Base-by-base conservation (phyloP, 176 grass and related monocot genomes). In the Bothriochloa decipiens region DNA sequence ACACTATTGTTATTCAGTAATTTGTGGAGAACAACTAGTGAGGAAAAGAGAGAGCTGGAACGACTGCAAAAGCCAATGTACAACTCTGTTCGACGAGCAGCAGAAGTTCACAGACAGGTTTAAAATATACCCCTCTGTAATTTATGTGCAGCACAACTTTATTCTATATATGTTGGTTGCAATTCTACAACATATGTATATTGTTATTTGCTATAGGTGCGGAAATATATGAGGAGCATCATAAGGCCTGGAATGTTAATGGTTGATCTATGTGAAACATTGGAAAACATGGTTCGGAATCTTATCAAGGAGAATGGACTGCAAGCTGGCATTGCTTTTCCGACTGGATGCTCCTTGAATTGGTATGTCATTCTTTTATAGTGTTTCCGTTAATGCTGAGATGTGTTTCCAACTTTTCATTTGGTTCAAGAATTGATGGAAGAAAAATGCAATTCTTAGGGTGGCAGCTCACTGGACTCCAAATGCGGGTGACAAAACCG, bases 31-130 rank as follows among this genome's bases (percentile, higher is more conserved):
- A 95, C 84, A 81, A 91, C 93, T 69, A 96, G 87, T 37, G 93
- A 42, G 40, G 40, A 42, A 42, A 42, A 42, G 40, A 42, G 40
- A 8, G 40, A 42, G 40, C 40, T 42, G 94, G 86, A 99, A 68
- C 87, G 93, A 40, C 79, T 96, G 22, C 83, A 99, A 35, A 99
- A 94, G 83, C 91, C 91, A 3, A 96, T 96, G 72, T 99, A 96
- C 77, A 96, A 89, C 81, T 52, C 93, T 88, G 74, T 99, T 74
- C 93, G 91, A 42, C 91, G 86, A 36, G 96, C 96, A 76, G 93
- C 96, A 75, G 93, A 99, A 96, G 96, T 99, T 90, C 96, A 99
- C 86, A 90, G 96, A 92, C 91, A 99, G 93, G 96, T 99, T 71
- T 77, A 14, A 14, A 76, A 65, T 79, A 52, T 32, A 62, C 8